phyloP scores from a whole-genome alignment of 352 stramenopile species.

The Phytophthora capsici region DNA sequence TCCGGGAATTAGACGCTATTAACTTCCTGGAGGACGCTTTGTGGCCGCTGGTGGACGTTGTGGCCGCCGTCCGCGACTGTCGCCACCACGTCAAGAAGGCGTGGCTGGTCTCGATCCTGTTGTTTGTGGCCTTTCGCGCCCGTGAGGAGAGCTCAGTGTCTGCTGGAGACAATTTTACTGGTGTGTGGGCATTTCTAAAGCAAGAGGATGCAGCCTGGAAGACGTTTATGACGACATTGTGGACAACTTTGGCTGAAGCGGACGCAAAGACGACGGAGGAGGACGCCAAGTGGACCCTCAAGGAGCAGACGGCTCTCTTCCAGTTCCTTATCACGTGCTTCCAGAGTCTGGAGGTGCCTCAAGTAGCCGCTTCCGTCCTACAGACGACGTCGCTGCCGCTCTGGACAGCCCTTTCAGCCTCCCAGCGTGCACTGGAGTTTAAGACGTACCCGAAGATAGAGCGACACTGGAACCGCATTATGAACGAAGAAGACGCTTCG shows the following conservation, averaged over 20 bases:
- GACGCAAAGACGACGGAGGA: constrained; percentile 17
- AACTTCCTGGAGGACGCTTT: constrained; percentile 64
- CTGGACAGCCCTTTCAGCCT: constrained; percentile 65
- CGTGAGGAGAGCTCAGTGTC: constrained; percentile 6
- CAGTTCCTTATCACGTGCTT: constrained; percentile 75
- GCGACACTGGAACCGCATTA: constrained; percentile 66
- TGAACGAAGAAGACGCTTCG: constrained; percentile 1
- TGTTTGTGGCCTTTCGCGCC: constrained; percentile 45
- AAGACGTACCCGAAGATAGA: constrained; percentile 67
- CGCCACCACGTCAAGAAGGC: constrained; percentile 48
- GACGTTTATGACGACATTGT: constrained; percentile 46
- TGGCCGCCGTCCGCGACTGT: constrained; percentile 23
- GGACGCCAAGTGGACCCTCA: constrained; percentile 49
- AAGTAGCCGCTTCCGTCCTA: constrained; percentile 60
- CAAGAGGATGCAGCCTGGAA: constrained; percentile 40
- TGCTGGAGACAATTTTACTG: background rate
- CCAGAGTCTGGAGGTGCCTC: constrained; percentile 58
- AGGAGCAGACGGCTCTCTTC: constrained; percentile 58
- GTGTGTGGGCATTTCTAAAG: constrained; percentile 34
- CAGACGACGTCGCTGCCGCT: constrained; percentile 67
- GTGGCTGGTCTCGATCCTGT: constrained; percentile 52
- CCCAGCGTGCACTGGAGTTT: constrained; percentile 72
- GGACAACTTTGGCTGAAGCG: constrained; percentile 29
- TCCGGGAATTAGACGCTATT: constrained; percentile 38
- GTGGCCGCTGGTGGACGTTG: constrained; percentile 43